Base-by-base conservation (phyloP, 192 early-diverging fungal species). In the Geranomyces michiganensis region DNA sequence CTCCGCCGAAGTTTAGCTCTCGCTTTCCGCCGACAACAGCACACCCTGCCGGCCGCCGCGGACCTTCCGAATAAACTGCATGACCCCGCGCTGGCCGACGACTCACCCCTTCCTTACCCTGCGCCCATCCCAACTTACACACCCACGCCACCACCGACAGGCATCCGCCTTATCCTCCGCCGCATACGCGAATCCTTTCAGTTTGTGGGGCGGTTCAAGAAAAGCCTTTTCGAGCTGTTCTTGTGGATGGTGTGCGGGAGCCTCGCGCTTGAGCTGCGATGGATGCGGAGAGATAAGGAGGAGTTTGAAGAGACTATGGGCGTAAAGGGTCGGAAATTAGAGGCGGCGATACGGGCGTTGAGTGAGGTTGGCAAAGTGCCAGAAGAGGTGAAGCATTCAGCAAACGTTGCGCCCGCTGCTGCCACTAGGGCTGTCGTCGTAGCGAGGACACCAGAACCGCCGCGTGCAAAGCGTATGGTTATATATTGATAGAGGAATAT, bases 181-280 rank as follows among this genome's bases (percentile, higher is more conserved):
- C 60, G 70, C 27, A 53, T 48, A 26, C 56, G 49, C 14, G 61
- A 62, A 48, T 30, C 43, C 4, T 24, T 53, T 49, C 14, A 15
- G 2, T 72, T 72, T 64, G 60, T 72, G 19, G 31, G 21, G 7
- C 47, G 65, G 0, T 56, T 67, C 47, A 65, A 59, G 56, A 45
- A 41, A 19, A 67, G 64, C 51, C 41, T 74, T 7, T 32, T 74
- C 26, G 66, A 62, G 31, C 66, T 74, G 5, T 62, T 74, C 1
- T 59, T 74, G 1, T 74, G 73, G 73, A 74, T 74, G 73, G 48
- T 74, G 24, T 60, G 56, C 13, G 73, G 73, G 26, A 56, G 47
- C 30, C 33, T 76, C 26, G 68, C 68, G 31, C 68, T 69, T 43
- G 74, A 76, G 47, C 51, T 64, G 21, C 19, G 45, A 1, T 76